phyloP scores from a whole-genome alignment of 208 protist genomes.

The Phytomonas sp. region DNA sequence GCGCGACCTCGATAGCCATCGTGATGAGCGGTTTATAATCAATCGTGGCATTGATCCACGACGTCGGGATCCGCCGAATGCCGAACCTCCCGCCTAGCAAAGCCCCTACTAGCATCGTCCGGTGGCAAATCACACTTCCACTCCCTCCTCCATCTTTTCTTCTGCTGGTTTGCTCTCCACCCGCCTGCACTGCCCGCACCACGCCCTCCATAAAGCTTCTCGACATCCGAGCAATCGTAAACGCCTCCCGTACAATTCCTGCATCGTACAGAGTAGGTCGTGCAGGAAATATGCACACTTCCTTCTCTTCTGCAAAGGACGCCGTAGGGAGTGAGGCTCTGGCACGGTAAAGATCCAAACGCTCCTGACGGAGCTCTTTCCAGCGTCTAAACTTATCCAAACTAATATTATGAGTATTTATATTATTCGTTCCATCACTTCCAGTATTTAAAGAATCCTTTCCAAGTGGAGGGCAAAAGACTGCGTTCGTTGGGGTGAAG shows the following conservation, averaged over 20 bases:
- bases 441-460: no score
- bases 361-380: neutral
- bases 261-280: slow-evolving; percentile 29
- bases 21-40: slow-evolving; percentile 56
- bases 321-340: neutral
- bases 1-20: slow-evolving; percentile 62
- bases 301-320: neutral
- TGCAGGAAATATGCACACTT: slow-evolving; percentile 15
- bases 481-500: slow-evolving; percentile 29
- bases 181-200: slow-evolving; percentile 37
- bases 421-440: no score
- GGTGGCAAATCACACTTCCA: slow-evolving; percentile 34
- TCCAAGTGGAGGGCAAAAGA: neutral
- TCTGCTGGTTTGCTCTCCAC: no score
- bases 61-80: slow-evolving; percentile 45
- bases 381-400: neutral
- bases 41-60: slow-evolving; percentile 67
- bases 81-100: slow-evolving; percentile 65
- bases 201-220: slow-evolving; percentile 51
- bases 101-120: slow-evolving; percentile 74
- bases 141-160: no score
- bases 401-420: slow-evolving; percentile 11
- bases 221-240: slow-evolving; percentile 40
- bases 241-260: slow-evolving; percentile 34
- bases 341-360: neutral